Base-by-base conservation (phyloP, 331 rosid species). In the Quercus tomentella region DNA sequence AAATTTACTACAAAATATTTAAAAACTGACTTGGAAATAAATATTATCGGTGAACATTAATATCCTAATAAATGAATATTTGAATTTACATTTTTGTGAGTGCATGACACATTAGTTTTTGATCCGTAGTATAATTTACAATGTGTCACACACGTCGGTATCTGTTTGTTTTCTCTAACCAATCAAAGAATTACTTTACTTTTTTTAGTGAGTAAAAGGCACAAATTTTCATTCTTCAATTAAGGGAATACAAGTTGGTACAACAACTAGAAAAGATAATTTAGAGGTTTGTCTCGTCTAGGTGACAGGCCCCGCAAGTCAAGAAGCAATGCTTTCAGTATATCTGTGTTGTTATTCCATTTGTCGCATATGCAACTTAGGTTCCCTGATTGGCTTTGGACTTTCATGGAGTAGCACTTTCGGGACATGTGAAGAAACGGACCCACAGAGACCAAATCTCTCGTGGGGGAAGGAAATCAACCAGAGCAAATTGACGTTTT, bases 301-400 rank as follows among this genome's bases (percentile, higher is more conserved):
- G 79, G 60, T 35, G 66, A 75, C 80, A 81, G 31, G 43, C 35
- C 69, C 80, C 57, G 63, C 72, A n/a, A 75, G 76, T 75, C 80
- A 45, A 68, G 56, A 75, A 45, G 43, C 63, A 26, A 54, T 37
- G 49, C 45, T 66, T 52, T 65, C 31, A 70, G 35, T 20, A 74
- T 15, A 57, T 56, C 18, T 62, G 54, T 18, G 20, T 3, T 56
- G 25, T 43, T 15, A n/a, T 33, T 6, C 49, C 17, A 17, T 9
- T 41, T 25, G 58, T 11, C 76, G 43, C 20, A 11, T 58, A 26
- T 58, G 51, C 54, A 70, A 5, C 11, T 58, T 71, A 20, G 14
- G 77, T 28, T 8, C 55, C 51, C 31, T 49, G 56, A n/a, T 22
- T 78, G 23, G 82, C 35, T 33, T 21, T 58, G 71, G 76, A 70